Evolutionary conservation across 129 eudicot genomes (phyloP).

Genomic region (Lactuca sativa): DNA sequence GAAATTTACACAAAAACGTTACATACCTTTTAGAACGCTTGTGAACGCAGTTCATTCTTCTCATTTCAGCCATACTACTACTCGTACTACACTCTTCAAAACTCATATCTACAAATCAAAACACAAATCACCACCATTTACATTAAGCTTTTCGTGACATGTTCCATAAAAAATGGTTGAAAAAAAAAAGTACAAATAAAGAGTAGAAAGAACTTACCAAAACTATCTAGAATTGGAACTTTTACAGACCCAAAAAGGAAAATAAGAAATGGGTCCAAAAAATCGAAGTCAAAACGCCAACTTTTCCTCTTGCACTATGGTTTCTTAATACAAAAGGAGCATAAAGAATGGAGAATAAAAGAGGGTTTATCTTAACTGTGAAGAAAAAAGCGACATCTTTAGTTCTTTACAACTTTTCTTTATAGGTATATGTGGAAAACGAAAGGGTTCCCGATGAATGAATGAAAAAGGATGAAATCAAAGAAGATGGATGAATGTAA

Average conservation of each 20-base stretch:
- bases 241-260: constrained; percentile 36
- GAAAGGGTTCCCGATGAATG: constrained; percentile 25
- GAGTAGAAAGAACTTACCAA: constrained; percentile 32
- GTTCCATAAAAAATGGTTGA: neutral
- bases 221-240: constrained; percentile 22
- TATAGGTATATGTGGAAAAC: constrained; percentile 25
- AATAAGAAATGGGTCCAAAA: constrained; percentile 42
- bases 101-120: constrained; percentile 56
- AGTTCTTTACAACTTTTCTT: constrained; percentile 26
- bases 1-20: neutral
- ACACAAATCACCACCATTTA: constrained; percentile 19
- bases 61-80: constrained; percentile 43
- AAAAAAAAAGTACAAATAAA: neutral
- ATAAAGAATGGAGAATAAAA: constrained; percentile 15
- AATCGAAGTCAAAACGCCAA: constrained; percentile 32
- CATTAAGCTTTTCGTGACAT: constrained; percentile 12
- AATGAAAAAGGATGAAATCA: constrained; percentile 17
- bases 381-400: constrained; percentile 33
- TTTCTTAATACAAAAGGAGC: constrained; percentile 22
- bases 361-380: constrained; percentile 19
- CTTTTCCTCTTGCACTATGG: constrained; percentile 39
- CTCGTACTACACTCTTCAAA: constrained; percentile 55
- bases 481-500: constrained; percentile 21
- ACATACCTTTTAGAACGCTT: constrained; percentile 78
- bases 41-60: constrained; percentile 45